Percentiles rank a stretch among this genome's conserved stretches.
Conservation (phyloP, 1,284 basidiomycete genomes). For the Hypsizygus ulmarius region DNA sequence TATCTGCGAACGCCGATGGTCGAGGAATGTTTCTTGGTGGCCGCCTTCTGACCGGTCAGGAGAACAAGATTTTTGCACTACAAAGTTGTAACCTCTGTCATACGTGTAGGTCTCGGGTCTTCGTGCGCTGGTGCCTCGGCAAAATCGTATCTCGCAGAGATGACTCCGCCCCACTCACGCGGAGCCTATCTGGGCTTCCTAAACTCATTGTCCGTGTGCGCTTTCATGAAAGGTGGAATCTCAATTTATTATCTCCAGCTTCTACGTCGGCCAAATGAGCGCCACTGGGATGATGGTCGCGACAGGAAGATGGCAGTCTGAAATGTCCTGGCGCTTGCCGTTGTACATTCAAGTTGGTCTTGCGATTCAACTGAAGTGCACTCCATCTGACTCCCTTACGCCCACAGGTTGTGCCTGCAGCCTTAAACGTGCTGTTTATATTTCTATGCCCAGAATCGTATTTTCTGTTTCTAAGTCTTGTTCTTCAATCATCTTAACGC, state of each 20-base stretch:
- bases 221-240: background rate
- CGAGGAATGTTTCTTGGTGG: conserved; percentile 48
- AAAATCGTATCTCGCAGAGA: conserved; percentile 52
- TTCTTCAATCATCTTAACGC: conserved; percentile 10
- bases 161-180: conserved; percentile 47
- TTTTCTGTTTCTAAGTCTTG: background rate
- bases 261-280: conserved; percentile 53
- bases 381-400: background rate
- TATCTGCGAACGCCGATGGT: conserved; percentile 46
- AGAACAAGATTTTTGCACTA: background rate
- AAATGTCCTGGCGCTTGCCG: conserved; percentile 50
- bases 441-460: conserved; percentile 47
- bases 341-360: conserved; percentile 44
- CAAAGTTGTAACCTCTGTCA: background rate
- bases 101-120: conserved; percentile 35
- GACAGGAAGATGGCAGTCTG: conserved; percentile 40
- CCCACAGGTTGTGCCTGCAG: conserved; percentile 40
- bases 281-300: conserved; percentile 52
- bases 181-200: conserved; percentile 52
- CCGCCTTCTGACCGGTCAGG: conserved; percentile 48
- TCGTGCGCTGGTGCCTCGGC: conserved; percentile 45
- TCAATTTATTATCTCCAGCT: conserved; percentile 29
- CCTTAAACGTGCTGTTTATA: conserved; percentile 43
- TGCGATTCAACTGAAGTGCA: background rate
- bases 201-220: conserved; percentile 41